Base-by-base conservation (phyloP, 768 basidiomycete genomes). In the Sistotremastrum niveocremeum region DNA sequence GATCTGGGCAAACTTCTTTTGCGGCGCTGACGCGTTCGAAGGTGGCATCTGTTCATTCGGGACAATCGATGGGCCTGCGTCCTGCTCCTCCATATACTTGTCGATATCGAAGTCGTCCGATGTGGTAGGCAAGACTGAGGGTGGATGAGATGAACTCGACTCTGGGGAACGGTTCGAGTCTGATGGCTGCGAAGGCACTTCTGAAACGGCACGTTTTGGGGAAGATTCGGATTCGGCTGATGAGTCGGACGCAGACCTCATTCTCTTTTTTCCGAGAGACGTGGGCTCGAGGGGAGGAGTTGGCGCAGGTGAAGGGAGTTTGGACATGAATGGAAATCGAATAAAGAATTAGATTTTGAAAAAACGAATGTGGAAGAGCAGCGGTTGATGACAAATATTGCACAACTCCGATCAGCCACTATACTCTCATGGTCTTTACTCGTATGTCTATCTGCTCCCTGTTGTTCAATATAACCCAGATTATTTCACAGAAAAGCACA, bases 141-240 rank as follows among this genome's bases (percentile, higher is more conserved):
- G 39, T 46, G 34, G 49, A 38, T 45, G 49, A 31, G 36, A 34
- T n/a, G 35, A 36, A 41, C 12, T 56, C 51, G 43, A 37, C 47
- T 28, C 42, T 37, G 34, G 32, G 33, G 28, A 47, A 45, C 34
- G 58, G 54, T 34, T 54, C 37, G 28, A 55, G 50, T 57, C 64
- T 60, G 49, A 75, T 69, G 48, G 65, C 61, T 49, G 69, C 57
- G 50, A 48, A 42, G 72, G 70, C 42, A 71, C 77, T 58, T 85
- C 82, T 28, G 86, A 84, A 46, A 75, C 76, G 12, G 84, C 73
- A 51, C 88, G 81, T 68, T 91, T 93, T 50, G 78, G 67, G 31
- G 84, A 88, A 29, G 82, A 78, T 30, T 73, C 74, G 48, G 79
- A 78, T 46, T 72, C 67, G 54, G 77, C 75, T 40, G 84, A 84